Base-by-base conservation (phyloP, 202 grass and related monocot species). In the Digitaria exilis region DNA sequence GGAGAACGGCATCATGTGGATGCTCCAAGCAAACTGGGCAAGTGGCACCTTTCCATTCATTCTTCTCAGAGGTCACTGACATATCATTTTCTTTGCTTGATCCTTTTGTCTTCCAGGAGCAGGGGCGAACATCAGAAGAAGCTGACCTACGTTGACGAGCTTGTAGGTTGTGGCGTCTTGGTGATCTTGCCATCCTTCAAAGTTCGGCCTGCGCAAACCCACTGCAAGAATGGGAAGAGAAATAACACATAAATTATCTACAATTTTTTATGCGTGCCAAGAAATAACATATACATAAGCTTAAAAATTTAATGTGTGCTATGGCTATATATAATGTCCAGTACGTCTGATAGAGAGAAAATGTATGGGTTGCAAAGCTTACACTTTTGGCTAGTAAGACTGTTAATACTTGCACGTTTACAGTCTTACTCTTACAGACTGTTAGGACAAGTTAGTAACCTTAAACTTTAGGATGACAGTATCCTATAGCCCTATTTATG, bases 21-120 rank as follows among this genome's bases (percentile, higher is more conserved):
- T 91, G 82, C 74, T 91, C 89, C 72, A 91, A 81, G 86, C 89
- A 91, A 77, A 91, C 89, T 69, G 89, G 78, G 72, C 89, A 91
- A 67, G 77, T 78, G 24, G 78, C 89, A 61, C 78, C 82, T 85
- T 91, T 88, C 89, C 89, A 85, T 76, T 88, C 89, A 35, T 81
- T 88, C 70, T 85, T 85, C 66, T 84, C 89, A 73, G 74, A 81
- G 16, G 60, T 61, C 22, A 78, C 58, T 6, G 78, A 46, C 56
- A 84, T 65, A 80, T 77, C 81, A 73, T 70, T 77, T 32, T 46
- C 84, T 71, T 84, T 70, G 19, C n/a, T 39, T 84, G 62, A 43
- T 81, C 65, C 55, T 65, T 80, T 84, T 41, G 42, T 77, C 44
- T 81, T 80, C 70, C 64, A 84, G 72, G 48, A 87, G 77, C 64